These are phyloP conservation scores for Rhododendron ferrugineum DNA, from an alignment of 148 eudicot genomes.

Conservation along the genomic window DNA sequence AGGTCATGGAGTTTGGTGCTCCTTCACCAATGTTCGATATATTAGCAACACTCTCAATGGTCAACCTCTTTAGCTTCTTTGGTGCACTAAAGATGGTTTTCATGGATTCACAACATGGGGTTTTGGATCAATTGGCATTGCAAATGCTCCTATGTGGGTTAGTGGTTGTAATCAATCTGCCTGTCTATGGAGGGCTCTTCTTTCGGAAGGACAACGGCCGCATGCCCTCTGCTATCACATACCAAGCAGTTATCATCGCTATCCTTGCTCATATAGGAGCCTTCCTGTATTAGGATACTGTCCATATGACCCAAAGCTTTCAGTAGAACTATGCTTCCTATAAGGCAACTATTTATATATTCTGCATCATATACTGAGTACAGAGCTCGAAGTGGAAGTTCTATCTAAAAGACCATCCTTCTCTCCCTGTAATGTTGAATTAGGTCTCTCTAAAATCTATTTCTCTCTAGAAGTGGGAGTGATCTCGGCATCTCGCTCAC, in stretches of 20 bases:
- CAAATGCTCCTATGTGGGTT: conserved; percentile 33
- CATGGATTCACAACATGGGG: neutral
- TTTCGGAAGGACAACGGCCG: conserved; percentile 52
- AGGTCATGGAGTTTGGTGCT: conserved; percentile 53
- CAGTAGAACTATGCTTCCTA: too few relatives aligned
- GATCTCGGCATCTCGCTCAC: neutral
- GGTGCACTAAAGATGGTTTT: conserved; percentile 4
- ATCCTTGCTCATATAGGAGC: conserved; percentile 8
- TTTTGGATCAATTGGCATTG: conserved; percentile 18
- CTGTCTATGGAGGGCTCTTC: conserved; percentile 37
- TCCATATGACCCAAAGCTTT: neutral
- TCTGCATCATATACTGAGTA: too few relatives aligned
- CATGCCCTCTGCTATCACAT: conserved; percentile 33
- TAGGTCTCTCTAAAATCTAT: too few relatives aligned
- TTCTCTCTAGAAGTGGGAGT: neutral
- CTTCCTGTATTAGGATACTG: neutral
- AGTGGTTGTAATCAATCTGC: conserved; percentile 33
- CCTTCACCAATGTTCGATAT: conserved; percentile 46
- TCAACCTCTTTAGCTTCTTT: conserved; percentile 33
- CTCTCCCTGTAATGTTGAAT: too few relatives aligned
- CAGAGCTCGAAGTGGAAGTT: too few relatives aligned
- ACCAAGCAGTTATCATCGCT: conserved; percentile 26
- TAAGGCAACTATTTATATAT: too few relatives aligned
- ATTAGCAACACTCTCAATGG: conserved; percentile 33
- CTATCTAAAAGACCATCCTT: too few relatives aligned